These are phyloP conservation scores for Circinella umbellata DNA, from an alignment of 371 early-diverging fungal genomes.

Conservation along the genomic window DNA sequence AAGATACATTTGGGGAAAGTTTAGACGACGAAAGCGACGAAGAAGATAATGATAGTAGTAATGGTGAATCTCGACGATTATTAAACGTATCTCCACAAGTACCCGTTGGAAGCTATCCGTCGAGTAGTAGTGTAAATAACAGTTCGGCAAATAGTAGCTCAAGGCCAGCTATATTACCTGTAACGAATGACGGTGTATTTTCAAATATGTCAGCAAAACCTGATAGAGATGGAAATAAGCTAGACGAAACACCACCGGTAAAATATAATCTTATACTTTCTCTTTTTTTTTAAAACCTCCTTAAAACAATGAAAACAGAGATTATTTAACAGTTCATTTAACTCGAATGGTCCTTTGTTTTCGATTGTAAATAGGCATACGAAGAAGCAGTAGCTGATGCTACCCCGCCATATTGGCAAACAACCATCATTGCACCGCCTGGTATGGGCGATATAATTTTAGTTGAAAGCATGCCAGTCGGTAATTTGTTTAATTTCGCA, in stretches of 20 bases:
- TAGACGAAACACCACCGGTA: constrained; percentile 51
- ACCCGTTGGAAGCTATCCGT: neutral
- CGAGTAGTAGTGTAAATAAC: constrained; percentile 8
- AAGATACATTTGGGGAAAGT: constrained; percentile 31
- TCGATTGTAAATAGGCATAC: constrained; percentile 51
- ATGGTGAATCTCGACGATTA: constrained; percentile 17
- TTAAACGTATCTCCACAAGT: constrained; percentile 6
- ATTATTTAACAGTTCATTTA: neutral
- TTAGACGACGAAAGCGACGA: constrained; percentile 23
- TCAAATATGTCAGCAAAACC: constrained; percentile 65
- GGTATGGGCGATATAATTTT: constrained; percentile 60
- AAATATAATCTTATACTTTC: constrained; percentile 11
- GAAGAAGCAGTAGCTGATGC: constrained; percentile 66
- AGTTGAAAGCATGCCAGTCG: constrained; percentile 72
- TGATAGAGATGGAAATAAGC: constrained; percentile 40
- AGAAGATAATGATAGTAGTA: constrained; percentile 9
- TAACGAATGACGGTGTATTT: constrained; percentile 63
- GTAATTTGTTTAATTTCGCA: constrained; percentile 58
- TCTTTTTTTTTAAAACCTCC: too few species aligned
- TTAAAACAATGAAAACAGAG: too few species aligned
- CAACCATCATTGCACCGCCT: constrained; percentile 62
- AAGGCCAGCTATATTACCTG: constrained; percentile 27
- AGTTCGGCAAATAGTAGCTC: constrained; percentile 2
- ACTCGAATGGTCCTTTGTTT: too few species aligned
- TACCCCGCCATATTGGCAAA: constrained; percentile 68